A percentile compares a stretch with the other conserved stretches of the same genome.
phyloP scores from a whole-genome alignment of 2,329 filamentous ascomycete species.

The Elsinoe batatas region DNA sequence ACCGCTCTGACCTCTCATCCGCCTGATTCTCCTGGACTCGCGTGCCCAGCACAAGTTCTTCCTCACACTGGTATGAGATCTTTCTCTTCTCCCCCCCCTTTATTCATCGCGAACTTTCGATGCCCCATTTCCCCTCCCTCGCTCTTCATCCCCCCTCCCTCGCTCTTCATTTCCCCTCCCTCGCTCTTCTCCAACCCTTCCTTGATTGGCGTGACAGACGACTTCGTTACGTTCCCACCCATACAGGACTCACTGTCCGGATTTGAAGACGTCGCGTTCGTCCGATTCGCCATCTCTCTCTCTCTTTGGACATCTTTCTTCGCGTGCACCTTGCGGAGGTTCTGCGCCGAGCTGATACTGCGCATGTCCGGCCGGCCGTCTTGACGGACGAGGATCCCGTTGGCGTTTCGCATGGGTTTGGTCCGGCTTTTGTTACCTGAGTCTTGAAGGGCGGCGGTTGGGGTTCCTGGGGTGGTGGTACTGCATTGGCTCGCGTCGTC shows the following conservation, averaged over 20 bases:
- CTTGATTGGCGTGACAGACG: neutral
- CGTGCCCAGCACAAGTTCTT: neutral
- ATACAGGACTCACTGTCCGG: neutral
- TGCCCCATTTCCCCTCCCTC: too few species aligned
- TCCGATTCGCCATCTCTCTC: slow-evolving; percentile 16
- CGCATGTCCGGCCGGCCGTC: slow-evolving; percentile 44
- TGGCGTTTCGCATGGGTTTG: slow-evolving; percentile 40
- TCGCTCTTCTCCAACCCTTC: neutral
- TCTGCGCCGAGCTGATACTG: slow-evolving; percentile 41
- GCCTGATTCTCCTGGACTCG: neutral
- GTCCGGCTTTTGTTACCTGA: slow-evolving; percentile 37
- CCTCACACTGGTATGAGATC: neutral
- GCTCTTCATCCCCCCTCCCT: too few species aligned
- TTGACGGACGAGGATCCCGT: slow-evolving; percentile 42
- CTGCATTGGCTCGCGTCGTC: neutral
- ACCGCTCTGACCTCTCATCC: neutral
- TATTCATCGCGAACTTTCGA: neutral
- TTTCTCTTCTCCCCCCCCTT: neutral
- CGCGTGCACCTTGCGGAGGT: slow-evolving; percentile 42
- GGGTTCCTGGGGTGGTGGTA: slow-evolving; percentile 13
- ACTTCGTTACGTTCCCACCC: neutral
- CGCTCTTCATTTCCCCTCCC: neutral
- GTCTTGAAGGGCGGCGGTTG: slow-evolving; percentile 2
- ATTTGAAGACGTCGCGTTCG: neutral
- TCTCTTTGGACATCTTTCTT: slow-evolving; percentile 35